Evolutionary conservation across 345 rosid species (phyloP).

Genomic region (Camelina neglecta): DNA sequence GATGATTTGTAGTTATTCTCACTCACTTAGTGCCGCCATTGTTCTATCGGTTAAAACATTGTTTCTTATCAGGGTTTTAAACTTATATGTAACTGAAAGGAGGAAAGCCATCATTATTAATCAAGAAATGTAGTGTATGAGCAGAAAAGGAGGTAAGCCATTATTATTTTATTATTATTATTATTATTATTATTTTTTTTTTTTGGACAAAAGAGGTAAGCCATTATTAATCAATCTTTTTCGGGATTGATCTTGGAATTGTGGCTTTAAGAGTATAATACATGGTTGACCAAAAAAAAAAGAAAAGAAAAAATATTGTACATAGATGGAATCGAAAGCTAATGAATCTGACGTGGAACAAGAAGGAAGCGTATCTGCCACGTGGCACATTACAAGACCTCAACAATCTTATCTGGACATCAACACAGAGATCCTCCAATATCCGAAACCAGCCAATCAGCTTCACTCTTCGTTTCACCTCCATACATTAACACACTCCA

Average conservation of each 20-base stretch:
- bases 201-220: background rate
- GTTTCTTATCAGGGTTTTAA: too few species aligned
- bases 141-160: background rate
- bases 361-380: constrained; percentile 38
- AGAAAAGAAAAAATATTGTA: too few species aligned
- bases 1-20: background rate
- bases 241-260: background rate
- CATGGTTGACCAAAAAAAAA: too few species aligned
- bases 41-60: background rate
- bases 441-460: constrained; percentile 62
- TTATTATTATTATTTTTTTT: too few species aligned
- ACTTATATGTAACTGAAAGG: background rate
- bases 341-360: constrained; percentile 40
- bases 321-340: background rate
- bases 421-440: constrained; percentile 53
- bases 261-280: background rate
- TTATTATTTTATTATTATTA: too few species aligned
- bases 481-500: constrained; percentile 35
- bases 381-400: constrained; percentile 55
- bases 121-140: too few species aligned
- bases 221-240: background rate
- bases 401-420: constrained; percentile 67
- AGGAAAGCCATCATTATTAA: background rate
- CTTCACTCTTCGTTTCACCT: constrained; percentile 45
- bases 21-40: background rate